phyloP scores from a whole-genome alignment of 2,329 filamentous ascomycete genomes.

The Aspergillus novoparasiticus region DNA sequence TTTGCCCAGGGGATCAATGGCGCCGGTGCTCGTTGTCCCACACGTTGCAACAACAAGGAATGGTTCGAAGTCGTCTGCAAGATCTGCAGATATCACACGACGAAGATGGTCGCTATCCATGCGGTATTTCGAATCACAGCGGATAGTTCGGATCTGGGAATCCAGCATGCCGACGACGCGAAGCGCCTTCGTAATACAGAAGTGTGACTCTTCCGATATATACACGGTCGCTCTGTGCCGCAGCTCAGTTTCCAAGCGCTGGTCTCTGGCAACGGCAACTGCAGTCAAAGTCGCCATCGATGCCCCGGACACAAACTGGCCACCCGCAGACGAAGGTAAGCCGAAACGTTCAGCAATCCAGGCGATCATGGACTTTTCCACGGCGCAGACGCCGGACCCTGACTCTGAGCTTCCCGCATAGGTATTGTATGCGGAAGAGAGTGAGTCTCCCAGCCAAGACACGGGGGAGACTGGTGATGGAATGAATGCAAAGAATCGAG shows the following conservation, averaged over 20 bases:
- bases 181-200: conserved; percentile 17
- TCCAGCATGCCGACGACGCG: conserved; percentile 18
- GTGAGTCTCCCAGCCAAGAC: conserved; percentile 12
- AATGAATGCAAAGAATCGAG: conserved; percentile 16
- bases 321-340: conserved; percentile 19
- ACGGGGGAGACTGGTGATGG: conserved; percentile 10
- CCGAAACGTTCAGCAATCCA: conserved; percentile 20
- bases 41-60: conserved; percentile 21
- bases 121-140: conserved; percentile 15
- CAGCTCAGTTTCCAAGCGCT: conserved; percentile 9
- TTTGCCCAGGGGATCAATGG: conserved; percentile 22
- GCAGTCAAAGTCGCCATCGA: conserved; percentile 27
- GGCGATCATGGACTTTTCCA: conserved; percentile 13
- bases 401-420: conserved; percentile 7
- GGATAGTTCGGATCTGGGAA: conserved; percentile 17
- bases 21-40: conserved; percentile 22
- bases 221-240: conserved; percentile 15
- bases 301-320: conserved; percentile 22
- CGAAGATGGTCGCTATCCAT: conserved; percentile 10
- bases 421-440: conserved; percentile 5
- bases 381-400: conserved; percentile 15
- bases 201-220: conserved; percentile 22
- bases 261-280: conserved; percentile 21
- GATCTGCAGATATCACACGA: conserved; percentile 9
- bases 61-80: conserved; percentile 2